Evolutionary conservation across 495 filamentous ascomycete genomes (phyloP).

Genomic region (Xylaria flabelliformis): DNA sequence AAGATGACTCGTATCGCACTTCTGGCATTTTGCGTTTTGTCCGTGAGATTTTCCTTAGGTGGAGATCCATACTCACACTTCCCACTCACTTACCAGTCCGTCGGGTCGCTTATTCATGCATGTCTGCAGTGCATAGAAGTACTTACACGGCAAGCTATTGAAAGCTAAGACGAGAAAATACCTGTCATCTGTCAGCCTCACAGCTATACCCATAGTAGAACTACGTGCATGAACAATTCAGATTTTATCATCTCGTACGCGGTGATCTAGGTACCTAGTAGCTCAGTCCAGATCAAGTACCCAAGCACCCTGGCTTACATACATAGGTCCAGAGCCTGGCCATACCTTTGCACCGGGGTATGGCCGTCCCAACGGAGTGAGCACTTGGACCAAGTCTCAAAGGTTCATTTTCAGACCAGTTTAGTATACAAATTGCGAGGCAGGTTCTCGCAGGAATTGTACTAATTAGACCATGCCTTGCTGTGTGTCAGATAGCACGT

Average conservation of each 20-base stretch:
- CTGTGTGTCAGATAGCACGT: background rate
- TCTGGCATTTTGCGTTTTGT: background rate
- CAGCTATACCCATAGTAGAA: background rate
- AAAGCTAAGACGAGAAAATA: background rate
- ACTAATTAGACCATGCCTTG: background rate
- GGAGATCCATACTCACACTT: background rate
- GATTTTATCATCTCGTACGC: slow-evolving; percentile 10
- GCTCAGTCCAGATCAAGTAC: background rate
- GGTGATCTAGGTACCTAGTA: background rate
- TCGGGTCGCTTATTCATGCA: slow-evolving; percentile 24
- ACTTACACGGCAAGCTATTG: background rate
- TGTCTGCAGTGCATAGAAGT: background rate
- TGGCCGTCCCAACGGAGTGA: background rate
- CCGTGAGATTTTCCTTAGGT: background rate
- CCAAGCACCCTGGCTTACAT: slow-evolving; percentile 1
- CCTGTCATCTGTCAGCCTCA: background rate
- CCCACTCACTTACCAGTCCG: slow-evolving; percentile 14
- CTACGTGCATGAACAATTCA: slow-evolving; percentile 2
- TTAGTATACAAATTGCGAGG: background rate
- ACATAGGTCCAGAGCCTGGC: slow-evolving; percentile 3
- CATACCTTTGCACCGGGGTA: slow-evolving; percentile 9
- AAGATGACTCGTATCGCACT: background rate
- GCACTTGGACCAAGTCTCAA: background rate
- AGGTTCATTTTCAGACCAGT: background rate
- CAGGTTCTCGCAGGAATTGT: background rate